These are phyloP conservation scores for Paradendryphiella salina DNA, from an alignment of 2,329 filamentous ascomycete species.

Conservation along the genomic window DNA sequence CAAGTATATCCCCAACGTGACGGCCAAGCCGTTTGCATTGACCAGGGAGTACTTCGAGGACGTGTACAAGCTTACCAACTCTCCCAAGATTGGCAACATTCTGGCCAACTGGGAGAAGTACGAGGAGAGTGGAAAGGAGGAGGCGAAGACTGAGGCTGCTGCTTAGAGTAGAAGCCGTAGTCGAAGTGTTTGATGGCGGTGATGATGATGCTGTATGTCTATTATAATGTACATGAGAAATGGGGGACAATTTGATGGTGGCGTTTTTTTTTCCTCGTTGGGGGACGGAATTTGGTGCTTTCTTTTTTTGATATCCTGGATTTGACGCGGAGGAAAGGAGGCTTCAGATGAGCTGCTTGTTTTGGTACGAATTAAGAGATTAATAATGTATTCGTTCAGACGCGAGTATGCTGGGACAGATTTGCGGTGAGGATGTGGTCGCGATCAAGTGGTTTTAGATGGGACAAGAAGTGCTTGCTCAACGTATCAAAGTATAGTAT, in stretches of 20 bases:
- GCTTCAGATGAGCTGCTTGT: slow-evolving; percentile 1
- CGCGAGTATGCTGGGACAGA: background rate
- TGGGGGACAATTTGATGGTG: background rate
- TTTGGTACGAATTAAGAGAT: background rate
- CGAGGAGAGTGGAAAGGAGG: slow-evolving; percentile 47
- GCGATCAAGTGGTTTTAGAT: no score
- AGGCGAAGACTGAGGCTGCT: slow-evolving; percentile 27
- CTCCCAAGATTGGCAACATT: slow-evolving; percentile 72
- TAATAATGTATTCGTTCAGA: slow-evolving; percentile 9
- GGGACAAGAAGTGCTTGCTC: background rate
- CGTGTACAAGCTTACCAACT: slow-evolving; percentile 91
- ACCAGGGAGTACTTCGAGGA: slow-evolving; percentile 99
- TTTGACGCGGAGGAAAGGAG: background rate
- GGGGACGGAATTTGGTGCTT: background rate
- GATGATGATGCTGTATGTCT: background rate
- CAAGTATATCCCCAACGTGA: slow-evolving; percentile 99
- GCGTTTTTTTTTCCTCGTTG: slow-evolving; percentile 5
- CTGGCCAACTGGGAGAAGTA: slow-evolving; percentile 73
- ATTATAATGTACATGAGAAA: background rate
- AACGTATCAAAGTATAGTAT: no score
- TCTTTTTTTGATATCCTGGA: slow-evolving; percentile 10
- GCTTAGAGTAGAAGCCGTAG: slow-evolving; percentile 11
- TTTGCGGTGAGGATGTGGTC: background rate
- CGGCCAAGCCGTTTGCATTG: slow-evolving; percentile 89
- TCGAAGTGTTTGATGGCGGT: background rate